Percentiles rank a stretch among this genome's conserved stretches.
These are phyloP conservation scores for Spongispora temasekensis DNA, from an alignment of 1,284 basidiomycete species.

Conservation along the genomic window DNA sequence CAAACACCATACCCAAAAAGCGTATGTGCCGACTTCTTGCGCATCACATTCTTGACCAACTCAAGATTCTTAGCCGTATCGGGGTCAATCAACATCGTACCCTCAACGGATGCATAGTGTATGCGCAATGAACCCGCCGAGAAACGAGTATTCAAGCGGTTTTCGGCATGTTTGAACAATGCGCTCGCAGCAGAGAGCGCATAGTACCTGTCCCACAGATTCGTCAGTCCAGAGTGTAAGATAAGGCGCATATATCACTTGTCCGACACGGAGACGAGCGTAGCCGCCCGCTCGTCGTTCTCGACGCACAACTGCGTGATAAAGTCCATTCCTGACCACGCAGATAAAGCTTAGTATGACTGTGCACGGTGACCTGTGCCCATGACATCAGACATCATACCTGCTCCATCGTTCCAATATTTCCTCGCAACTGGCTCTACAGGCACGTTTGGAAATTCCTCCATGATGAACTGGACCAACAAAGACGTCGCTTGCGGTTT, in stretches of 20 bases:
- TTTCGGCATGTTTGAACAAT: constrained; percentile 80
- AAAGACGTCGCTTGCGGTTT: constrained; percentile 51
- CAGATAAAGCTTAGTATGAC: too few relatives aligned
- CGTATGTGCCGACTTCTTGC: constrained; percentile 65
- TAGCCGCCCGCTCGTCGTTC: constrained; percentile 74
- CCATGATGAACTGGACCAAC: constrained; percentile 71
- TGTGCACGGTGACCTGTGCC: too few relatives aligned
- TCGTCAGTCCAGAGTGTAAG: constrained; percentile 13
- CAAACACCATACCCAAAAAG: constrained; percentile 83
- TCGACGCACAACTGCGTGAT: constrained; percentile 76
- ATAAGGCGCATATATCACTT: constrained; percentile 57
- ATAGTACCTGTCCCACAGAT: constrained; percentile 64
- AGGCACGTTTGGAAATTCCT: constrained; percentile 70
- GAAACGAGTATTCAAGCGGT: constrained; percentile 68
- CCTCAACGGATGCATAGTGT: constrained; percentile 75
- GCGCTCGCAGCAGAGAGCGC: constrained; percentile 83
- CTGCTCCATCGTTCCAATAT: constrained; percentile 81
- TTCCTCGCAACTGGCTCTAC: constrained; percentile 71
- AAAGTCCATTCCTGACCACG: constrained; percentile 69
- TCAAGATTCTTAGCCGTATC: constrained; percentile 88
- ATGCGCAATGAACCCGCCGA: constrained; percentile 76
- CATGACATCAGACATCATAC: too few relatives aligned
- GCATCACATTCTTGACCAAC: constrained; percentile 73
- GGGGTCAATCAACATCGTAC: constrained; percentile 91
- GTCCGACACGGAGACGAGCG: constrained; percentile 70